Evolutionary conservation across 2,329 filamentous ascomycete species (phyloP), one percentile per base, ranked within the genome.

Genomic region (Rosellinia necatrix): DNA sequence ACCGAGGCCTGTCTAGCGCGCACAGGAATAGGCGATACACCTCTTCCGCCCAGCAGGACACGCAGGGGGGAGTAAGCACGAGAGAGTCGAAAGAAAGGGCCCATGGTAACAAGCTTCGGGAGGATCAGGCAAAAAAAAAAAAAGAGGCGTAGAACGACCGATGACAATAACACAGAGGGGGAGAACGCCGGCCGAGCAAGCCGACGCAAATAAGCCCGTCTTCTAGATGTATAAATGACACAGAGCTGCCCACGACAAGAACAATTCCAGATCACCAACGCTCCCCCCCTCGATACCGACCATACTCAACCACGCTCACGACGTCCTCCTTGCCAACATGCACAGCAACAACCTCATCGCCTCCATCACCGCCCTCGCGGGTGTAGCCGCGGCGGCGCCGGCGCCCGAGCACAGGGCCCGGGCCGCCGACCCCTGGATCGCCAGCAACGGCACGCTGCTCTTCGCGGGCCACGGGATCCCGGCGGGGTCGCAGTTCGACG

Each of bases 311-410:
- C 13, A 9, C 9, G 3, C 32, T 17, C 32, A 35, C 12, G 17
- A 4, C 32, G 8, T 66, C 64, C 52, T 66, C 64, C 34, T 66
- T 9, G 6, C 19, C 35, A 48, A 19, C 29, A 53, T 53, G 50
- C 29, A 19, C 37, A 19, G 21, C 27, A 34, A 15, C 27, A 34
- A 15, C 21, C n/a, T 41, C 13, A 7, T 53, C 35, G 24, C 51
- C 17, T 32, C 44, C 8, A 10, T 47, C 24, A n/a, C 41, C 24
- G 41, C 40, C 6, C 25, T 53, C n/a, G 50, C 50, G 17, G 34
- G 50, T 42, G 17, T 46, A 6, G 42, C 17, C 17, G 34, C 34
- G 15, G 49, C 49, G 5, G 49, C 32, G 9, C 49, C 49, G 12
- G n/a, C 32, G 22, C n/a, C 29, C 6, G 27, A n/a, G n/a, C 38